Percentiles rank a stretch among this genome's conserved stretches.
These are phyloP conservation scores for Diplodia intermedia DNA, from an alignment of 2,329 filamentous ascomycete species.

Conservation along the genomic window DNA sequence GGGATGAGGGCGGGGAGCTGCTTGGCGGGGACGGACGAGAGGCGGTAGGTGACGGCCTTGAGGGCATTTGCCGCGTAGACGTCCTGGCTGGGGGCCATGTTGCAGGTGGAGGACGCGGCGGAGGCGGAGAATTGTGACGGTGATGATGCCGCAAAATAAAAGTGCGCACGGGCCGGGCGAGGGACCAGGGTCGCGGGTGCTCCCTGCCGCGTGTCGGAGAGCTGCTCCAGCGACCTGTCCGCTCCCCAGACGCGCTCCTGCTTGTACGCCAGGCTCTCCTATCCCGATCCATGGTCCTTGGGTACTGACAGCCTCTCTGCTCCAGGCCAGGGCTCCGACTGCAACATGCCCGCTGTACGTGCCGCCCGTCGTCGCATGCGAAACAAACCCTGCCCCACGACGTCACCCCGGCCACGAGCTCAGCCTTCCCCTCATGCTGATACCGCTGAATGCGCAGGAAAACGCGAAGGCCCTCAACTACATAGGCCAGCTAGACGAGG, in stretches of 20 bases:
- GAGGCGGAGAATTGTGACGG: constrained; percentile 16
- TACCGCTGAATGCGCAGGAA: constrained; percentile 49
- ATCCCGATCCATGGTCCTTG: neutral
- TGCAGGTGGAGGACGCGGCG: neutral
- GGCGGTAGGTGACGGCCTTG: constrained; percentile 65
- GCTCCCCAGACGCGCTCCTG: constrained; percentile 27
- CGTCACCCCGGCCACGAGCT: constrained; percentile 30
- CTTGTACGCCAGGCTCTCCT: constrained; percentile 19
- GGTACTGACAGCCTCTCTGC: constrained; percentile 8
- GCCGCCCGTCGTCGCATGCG: constrained; percentile 3
- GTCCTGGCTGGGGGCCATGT: constrained; percentile 30
- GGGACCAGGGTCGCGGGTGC: constrained; percentile 21
- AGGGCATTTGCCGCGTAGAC: constrained; percentile 20
- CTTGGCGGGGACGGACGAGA: constrained; percentile 73
- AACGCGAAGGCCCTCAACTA: constrained; percentile 83
- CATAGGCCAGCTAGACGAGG: constrained; percentile 80
- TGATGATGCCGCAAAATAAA: constrained; percentile 25
- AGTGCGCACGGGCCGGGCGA: constrained; percentile 20
- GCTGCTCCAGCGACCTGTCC: constrained; percentile 19
- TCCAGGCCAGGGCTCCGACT: constrained; percentile 19
- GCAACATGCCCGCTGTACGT: constrained; percentile 30
- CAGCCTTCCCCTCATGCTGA: constrained; percentile 22
- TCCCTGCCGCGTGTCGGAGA: constrained; percentile 30
- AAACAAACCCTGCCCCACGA: constrained; percentile 27
- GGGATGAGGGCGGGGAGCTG: constrained; percentile 78